Conservation (phyloP, 139 green algal genomes). For the Chlorella sp. region DNA sequence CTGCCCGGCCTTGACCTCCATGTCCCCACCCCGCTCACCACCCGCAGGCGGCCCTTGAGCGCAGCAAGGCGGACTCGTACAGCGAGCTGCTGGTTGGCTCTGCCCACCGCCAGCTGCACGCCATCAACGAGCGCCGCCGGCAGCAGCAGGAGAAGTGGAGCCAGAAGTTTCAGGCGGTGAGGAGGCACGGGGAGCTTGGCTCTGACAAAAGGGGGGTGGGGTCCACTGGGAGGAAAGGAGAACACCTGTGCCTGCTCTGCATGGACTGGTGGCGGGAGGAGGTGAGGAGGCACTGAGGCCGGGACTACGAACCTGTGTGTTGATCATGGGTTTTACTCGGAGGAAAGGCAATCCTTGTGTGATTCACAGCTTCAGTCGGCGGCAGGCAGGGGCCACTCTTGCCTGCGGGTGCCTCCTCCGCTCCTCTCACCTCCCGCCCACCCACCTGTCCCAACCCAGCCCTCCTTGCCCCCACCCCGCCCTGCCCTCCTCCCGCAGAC, state of each 20-base stretch:
- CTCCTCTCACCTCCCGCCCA: background rate
- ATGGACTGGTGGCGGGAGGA: too few species aligned
- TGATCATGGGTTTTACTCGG: too few species aligned
- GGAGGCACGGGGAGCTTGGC: background rate
- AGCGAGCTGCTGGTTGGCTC: conserved; percentile 22
- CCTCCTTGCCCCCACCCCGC: background rate
- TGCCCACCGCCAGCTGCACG: background rate
- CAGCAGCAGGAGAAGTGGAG: background rate
- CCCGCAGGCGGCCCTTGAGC: conserved; percentile 41
- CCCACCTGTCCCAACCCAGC: background rate
- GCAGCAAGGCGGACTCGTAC: conserved; percentile 41
- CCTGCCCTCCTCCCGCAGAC: background rate
- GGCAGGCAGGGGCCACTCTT: background rate
- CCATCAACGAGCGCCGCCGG: conserved; percentile 2
- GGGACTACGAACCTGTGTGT: too few species aligned
- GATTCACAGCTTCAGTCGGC: background rate
- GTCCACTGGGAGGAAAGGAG: background rate
- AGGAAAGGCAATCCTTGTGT: too few species aligned
- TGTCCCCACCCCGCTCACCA: background rate
- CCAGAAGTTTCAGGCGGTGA: background rate
- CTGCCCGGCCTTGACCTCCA: too few species aligned
- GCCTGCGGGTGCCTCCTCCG: background rate
- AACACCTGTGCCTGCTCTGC: background rate
- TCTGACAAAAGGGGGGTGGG: background rate
- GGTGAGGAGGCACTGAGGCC: too few species aligned